phyloP scores from a whole-genome alignment of 2,329 filamentous ascomycete genomes.

The Teratosphaeria zuluensis region DNA sequence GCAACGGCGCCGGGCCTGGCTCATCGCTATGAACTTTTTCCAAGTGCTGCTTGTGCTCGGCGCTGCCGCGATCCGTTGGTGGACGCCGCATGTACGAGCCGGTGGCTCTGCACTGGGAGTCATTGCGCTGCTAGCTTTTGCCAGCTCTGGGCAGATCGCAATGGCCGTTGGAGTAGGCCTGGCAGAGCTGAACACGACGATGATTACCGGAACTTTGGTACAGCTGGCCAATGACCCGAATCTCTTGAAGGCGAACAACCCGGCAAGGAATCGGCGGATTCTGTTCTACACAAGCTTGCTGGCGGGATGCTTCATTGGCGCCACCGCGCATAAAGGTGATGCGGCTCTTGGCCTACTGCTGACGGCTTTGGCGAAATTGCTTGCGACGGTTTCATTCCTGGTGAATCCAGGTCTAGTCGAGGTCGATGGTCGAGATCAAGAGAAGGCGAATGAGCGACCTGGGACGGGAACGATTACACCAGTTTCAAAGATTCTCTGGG shows the following conservation, averaged over 20 bases:
- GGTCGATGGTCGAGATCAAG: conserved; percentile 2
- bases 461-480: conserved; percentile 6
- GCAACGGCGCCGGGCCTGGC: conserved; percentile 43
- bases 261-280: conserved; percentile 41
- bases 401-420: conserved; percentile 12
- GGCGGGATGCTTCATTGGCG: conserved; percentile 43
- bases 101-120: background rate
- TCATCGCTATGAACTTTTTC: conserved; percentile 45
- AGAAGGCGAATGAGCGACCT: conserved; percentile 1
- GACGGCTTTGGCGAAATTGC: conserved; percentile 9
- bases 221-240: conserved; percentile 49
- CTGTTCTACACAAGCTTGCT: conserved; percentile 42
- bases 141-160: conserved; percentile 51
- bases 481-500: conserved; percentile 9
- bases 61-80: conserved; percentile 37
- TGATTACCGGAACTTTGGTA: conserved; percentile 55
- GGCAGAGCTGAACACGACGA: conserved; percentile 54
- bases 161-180: conserved; percentile 45
- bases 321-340: conserved; percentile 32
- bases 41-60: conserved; percentile 47
- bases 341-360: conserved; percentile 9
- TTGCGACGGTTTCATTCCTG: conserved; percentile 13
- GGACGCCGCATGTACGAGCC: background rate
- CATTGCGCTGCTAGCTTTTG: conserved; percentile 44
- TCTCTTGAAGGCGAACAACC: conserved; percentile 39